A percentile compares a stretch with the other conserved stretches of the same genome.
Evolutionary conservation across 2,329 filamentous ascomycete species (phyloP).

Genomic region (Diplodia mutila): DNA sequence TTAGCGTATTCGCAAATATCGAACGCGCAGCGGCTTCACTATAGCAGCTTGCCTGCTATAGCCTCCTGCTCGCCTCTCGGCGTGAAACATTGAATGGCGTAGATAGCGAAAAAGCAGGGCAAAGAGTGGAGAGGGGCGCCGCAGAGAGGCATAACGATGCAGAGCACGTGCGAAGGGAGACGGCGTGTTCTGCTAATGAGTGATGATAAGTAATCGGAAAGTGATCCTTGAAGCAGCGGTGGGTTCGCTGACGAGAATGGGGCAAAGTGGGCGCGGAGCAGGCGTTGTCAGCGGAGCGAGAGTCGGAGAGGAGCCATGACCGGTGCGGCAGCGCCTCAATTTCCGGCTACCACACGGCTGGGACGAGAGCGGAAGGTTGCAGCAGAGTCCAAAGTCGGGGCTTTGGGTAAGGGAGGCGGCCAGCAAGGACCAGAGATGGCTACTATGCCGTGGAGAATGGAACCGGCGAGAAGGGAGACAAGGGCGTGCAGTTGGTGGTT

Average conservation of each 20-base stretch:
- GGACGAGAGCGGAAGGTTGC: neutral
- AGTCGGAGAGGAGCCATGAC: neutral
- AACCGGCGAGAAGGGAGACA: neutral
- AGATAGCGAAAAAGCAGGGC: too few species aligned
- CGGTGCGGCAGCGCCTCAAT: conserved; percentile 16
- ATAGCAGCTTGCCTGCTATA: too few species aligned
- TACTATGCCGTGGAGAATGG: neutral
- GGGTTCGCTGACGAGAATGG: neutral
- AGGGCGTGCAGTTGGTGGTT: conserved; percentile 4
- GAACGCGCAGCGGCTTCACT: too few species aligned
- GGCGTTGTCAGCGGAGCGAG: conserved; percentile 1
- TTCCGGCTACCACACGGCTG: conserved; percentile 15
- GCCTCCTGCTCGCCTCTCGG: too few species aligned
- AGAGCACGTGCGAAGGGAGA: too few species aligned
- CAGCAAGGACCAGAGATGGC: conserved; percentile 9
- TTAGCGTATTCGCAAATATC: too few species aligned
- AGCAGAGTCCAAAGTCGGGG: conserved; percentile 14
- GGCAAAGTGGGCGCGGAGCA: neutral
- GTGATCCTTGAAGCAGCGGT: neutral
- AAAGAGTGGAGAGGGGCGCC: too few species aligned
- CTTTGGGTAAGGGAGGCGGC: conserved; percentile 21
- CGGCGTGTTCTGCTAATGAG: neutral
- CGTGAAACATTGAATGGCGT: too few species aligned
- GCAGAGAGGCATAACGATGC: too few species aligned
- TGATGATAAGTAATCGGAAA: neutral